A percentile compares a stretch with the other conserved stretches of the same genome.
These are phyloP conservation scores for Coniochaeta sp. DNA, from an alignment of 2,329 filamentous ascomycete genomes.

Conservation along the genomic window DNA sequence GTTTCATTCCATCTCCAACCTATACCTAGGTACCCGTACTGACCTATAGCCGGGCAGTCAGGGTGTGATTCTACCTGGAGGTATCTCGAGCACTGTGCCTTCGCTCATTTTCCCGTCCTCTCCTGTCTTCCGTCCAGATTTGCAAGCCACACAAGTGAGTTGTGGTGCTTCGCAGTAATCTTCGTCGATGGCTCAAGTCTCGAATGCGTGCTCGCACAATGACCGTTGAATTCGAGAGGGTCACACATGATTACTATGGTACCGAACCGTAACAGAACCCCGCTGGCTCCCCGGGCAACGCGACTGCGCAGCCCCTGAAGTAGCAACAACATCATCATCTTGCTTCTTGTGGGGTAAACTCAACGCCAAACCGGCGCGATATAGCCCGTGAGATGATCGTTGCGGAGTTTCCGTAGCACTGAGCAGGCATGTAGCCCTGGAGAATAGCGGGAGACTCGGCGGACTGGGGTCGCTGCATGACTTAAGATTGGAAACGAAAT, in stretches of 20 bases:
- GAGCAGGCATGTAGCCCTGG: neutral
- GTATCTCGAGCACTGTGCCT: no score
- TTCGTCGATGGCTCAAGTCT: no score
- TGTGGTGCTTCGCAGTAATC: no score
- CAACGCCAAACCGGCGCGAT: neutral
- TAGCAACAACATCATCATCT: neutral
- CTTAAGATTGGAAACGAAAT: conserved; percentile 9
- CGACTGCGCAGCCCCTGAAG: neutral
- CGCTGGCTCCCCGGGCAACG: neutral
- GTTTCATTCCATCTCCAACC: neutral
- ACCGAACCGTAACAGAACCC: neutral
- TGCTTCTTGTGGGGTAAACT: neutral
- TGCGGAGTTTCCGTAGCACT: conserved; percentile 13
- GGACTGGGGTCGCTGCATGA: neutral
- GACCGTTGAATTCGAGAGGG: neutral
- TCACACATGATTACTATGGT: neutral
- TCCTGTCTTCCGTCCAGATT: no score
- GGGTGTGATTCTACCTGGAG: no score
- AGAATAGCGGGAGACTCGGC: neutral
- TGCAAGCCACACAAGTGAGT: no score
- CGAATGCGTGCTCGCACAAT: neutral
- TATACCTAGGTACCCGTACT: no score
- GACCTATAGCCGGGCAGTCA: no score
- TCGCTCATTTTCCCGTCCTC: no score
- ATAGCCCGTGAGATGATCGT: conserved; percentile 6